phyloP scores from a whole-genome alignment of 1,284 basidiomycete genomes.

The Papiliotrema laurentii region DNA sequence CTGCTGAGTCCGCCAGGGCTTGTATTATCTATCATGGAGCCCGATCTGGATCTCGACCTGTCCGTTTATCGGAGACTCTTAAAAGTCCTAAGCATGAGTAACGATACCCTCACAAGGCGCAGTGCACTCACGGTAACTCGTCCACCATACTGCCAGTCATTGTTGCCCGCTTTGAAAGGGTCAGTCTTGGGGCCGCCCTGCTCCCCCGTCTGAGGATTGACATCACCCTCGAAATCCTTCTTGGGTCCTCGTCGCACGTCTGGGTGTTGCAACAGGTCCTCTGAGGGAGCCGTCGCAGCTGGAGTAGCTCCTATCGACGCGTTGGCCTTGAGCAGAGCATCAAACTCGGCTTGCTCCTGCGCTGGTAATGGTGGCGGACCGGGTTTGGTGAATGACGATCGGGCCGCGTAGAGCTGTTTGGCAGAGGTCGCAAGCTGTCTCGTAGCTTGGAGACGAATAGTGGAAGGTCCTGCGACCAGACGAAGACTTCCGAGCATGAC shows the following conservation, averaged over 20 bases:
- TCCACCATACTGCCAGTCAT: conserved; percentile 48
- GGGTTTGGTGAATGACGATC: conserved; percentile 30
- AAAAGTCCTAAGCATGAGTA: conserved; percentile 4
- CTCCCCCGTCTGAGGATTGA: conserved; percentile 56
- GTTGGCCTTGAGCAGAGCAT: conserved; percentile 40
- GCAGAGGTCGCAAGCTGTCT: background rate
- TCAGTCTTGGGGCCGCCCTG: conserved; percentile 56
- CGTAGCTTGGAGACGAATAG: background rate
- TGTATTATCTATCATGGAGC: too few relatives aligned
- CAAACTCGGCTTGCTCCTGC: conserved; percentile 48
- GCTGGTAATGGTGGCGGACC: conserved; percentile 44
- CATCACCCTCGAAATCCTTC: conserved; percentile 54
- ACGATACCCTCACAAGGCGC: background rate
- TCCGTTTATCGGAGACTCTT: too few relatives aligned
- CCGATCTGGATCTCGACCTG: too few relatives aligned
- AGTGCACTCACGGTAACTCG: conserved; percentile 45
- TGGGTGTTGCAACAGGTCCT: conserved; percentile 7
- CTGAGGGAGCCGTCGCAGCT: conserved; percentile 13
- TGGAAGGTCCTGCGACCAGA: background rate
- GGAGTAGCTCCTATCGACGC: conserved; percentile 31
- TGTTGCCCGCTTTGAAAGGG: conserved; percentile 48
- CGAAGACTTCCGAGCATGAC: background rate
- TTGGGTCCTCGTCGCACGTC: conserved; percentile 49
- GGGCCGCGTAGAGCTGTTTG: background rate
- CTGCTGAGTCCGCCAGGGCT: too few relatives aligned